These are phyloP conservation scores for Herpetomonas tarakana DNA, from an alignment of 208 protist species.

Conservation along the genomic window DNA sequence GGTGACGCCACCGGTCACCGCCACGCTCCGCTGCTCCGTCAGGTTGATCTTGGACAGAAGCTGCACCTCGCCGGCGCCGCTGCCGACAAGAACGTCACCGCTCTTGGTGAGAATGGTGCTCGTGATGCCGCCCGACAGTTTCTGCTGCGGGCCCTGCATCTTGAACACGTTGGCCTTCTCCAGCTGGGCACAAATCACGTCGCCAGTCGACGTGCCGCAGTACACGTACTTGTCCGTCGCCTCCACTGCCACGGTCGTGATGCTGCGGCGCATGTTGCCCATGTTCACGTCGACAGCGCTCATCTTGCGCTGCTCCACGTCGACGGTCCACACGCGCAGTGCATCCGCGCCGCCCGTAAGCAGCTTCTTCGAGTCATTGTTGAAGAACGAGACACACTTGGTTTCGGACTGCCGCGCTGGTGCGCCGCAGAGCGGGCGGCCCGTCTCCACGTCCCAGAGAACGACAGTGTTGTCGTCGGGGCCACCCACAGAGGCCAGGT, in stretches of 20 bases:
- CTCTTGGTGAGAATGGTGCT: slow-evolving; percentile 57
- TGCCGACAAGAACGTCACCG: slow-evolving; percentile 90
- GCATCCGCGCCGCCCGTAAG: slow-evolving; percentile 87
- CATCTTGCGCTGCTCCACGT: slow-evolving; percentile 89
- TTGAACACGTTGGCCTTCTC: slow-evolving; percentile 85
- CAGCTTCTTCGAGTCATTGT: slow-evolving; percentile 78
- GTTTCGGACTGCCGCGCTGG: slow-evolving; percentile 79
- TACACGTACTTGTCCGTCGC: slow-evolving; percentile 89
- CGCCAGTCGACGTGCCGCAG: slow-evolving; percentile 90
- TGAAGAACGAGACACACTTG: slow-evolving; percentile 82
- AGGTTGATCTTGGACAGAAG: slow-evolving; percentile 89
- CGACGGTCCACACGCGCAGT: slow-evolving; percentile 92
- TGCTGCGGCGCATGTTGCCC: slow-evolving; percentile 80
- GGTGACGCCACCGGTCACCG: slow-evolving; percentile 86
- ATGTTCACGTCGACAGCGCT: slow-evolving; percentile 86
- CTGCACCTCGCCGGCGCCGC: slow-evolving; percentile 85
- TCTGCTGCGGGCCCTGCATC: slow-evolving; percentile 89
- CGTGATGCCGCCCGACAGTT: slow-evolving; percentile 82
- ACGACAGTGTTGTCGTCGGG: slow-evolving; percentile 95
- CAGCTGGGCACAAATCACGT: slow-evolving; percentile 90
- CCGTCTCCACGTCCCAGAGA: slow-evolving; percentile 92
- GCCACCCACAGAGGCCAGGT: slow-evolving; percentile 93
- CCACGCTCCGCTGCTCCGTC: slow-evolving; percentile 59
- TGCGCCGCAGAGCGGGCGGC: slow-evolving; percentile 87
- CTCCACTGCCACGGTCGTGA: slow-evolving; percentile 81